Base-by-base conservation (phyloP, 208 protist species). In the Leishmania major region DNA sequence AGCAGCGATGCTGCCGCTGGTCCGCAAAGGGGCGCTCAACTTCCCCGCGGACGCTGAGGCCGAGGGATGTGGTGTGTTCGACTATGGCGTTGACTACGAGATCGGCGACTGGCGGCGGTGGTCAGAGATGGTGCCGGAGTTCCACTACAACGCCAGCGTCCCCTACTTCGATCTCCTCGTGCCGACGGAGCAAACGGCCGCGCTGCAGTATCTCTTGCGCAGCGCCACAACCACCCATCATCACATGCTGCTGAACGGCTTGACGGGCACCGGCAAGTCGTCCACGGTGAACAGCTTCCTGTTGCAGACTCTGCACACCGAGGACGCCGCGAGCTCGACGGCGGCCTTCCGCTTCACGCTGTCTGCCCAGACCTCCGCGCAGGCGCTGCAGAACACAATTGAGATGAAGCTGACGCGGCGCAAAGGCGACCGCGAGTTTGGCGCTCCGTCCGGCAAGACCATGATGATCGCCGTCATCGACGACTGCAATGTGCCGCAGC, bases 151-250 rank as follows among this genome's bases (percentile, higher is more conserved):
- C 72, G 79, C 88, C 1, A 91, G 91, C 78, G 71, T 89, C 53
- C 91, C 97, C 59, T 99, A 97, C 87, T 99, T 98, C 88, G 93
- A 98, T 73, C 90, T 99, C 55, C 90, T 99, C 73, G 98, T 99
- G 22, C 97, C 98, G 51, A 99, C 98, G 2, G 90, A 92, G 73
- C 96, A 99, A 77, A 99, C 97, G 2, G 93, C 96, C 0, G 84
- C 94, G 64, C 82, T 97, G 47, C 89, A 93, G 82, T 96, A 92
- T 76, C 82, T 99, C 0, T 79, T 98, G 67, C 64, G 81, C 19
- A 87, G 89, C 82, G 87, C 96, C 19, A 88, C 91, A 17, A 84
- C 82, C 1, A 88, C 87, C 55, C 87, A 91, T 66, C 85, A 90
- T 47, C 89, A 97, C 80, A 87, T 98, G 31, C 84, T 99, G 70